Evolutionary conservation across 2,329 filamentous ascomycete genomes (phyloP), one percentile per base, ranked within the genome.

Genomic region (Leptographium wingfieldii): DNA sequence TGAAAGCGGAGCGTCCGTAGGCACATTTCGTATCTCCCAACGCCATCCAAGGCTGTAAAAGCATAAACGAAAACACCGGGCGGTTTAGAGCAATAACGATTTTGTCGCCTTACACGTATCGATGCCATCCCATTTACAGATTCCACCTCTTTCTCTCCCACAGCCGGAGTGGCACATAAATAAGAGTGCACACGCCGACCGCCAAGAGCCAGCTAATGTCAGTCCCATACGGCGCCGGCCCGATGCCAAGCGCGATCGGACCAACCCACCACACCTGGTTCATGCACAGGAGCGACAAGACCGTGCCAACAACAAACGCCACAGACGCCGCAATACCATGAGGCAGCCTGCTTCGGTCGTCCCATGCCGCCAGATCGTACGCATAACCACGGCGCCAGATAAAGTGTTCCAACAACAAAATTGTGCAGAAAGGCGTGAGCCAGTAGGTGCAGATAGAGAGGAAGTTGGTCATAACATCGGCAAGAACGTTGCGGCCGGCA

Each of bases 401-500:
- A 16, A 55, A 61, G 27, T 64, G 61, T 40, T 64, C 63, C 12
- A 62, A 55, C 40, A 64, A 38, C 16, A 64, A 19, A n/a, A 64
- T 52, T 1, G 61, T 49, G 33, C 57, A 54, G 49, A 63, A 62
- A 9, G 63, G 63, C 1, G 59, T 53, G 7, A 63, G 54, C 61
- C 61, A 64, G 56, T 64, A 64, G 2, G 63, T 59, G 55, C 59
- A 61, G 46, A 64, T 60, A 35, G 56, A 58, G 9, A 64, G 29
- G 48, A 64, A 64, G 56, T 64, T 61, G 31, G 59, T 60, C 63
- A 64, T 63, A 19, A 64, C 63, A 2, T 49, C 56, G 38, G 43
- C 54, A 3, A 64, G 59, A n/a, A 61, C 53, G 38, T 64, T 19
- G n/a, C 63, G 61, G 19, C 61, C 63, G 9, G 57, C 63, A 22